Percentiles rank a stretch among this genome's conserved stretches.
Conservation (phyloP, 345 rosid genomes). For the Populus ilicifolia region DNA sequence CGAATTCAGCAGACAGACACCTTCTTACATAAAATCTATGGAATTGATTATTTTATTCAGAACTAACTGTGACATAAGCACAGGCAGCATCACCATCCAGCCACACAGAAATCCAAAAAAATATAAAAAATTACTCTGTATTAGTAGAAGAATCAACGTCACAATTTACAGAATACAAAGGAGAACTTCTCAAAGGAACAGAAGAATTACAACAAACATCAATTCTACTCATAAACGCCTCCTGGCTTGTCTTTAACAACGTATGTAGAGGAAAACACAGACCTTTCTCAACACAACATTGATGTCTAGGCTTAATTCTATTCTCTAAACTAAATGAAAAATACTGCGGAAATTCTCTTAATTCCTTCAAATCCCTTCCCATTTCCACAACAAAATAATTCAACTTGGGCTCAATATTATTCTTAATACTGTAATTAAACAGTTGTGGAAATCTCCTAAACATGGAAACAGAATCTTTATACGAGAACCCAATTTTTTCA, state of each 20-base stretch:
- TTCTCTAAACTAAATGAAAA: slow-evolving; percentile 83
- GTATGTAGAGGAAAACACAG: slow-evolving; percentile 58
- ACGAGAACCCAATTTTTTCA: slow-evolving; percentile 57
- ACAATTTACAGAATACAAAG: slow-evolving; percentile 49
- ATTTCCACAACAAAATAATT: slow-evolving; percentile 69
- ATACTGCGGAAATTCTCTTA: slow-evolving; percentile 77
- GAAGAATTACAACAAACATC: slow-evolving; percentile 67
- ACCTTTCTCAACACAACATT: slow-evolving; percentile 62
- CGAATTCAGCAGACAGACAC: background rate
- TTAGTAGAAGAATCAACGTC: slow-evolving; percentile 18
- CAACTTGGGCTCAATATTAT: slow-evolving; percentile 65
- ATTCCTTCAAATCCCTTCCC: slow-evolving; percentile 79
- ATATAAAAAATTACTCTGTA: slow-evolving; percentile 19
- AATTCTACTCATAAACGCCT: slow-evolving; percentile 50
- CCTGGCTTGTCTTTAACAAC: slow-evolving; percentile 60
- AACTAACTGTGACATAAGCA: background rate
- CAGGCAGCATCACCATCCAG: background rate
- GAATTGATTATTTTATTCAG: background rate
- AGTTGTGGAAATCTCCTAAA: slow-evolving; percentile 76
- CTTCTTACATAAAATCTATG: background rate
- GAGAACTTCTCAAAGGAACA: slow-evolving; percentile 53
- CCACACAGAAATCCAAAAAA: background rate
- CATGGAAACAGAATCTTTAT: slow-evolving; percentile 50
- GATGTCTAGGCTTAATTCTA: slow-evolving; percentile 79
- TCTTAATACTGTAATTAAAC: slow-evolving; percentile 65